Percentiles rank a stretch among this genome's conserved stretches.
phyloP scores from a whole-genome alignment of 2,329 filamentous ascomycete species.

The Fusarium sp. region DNA sequence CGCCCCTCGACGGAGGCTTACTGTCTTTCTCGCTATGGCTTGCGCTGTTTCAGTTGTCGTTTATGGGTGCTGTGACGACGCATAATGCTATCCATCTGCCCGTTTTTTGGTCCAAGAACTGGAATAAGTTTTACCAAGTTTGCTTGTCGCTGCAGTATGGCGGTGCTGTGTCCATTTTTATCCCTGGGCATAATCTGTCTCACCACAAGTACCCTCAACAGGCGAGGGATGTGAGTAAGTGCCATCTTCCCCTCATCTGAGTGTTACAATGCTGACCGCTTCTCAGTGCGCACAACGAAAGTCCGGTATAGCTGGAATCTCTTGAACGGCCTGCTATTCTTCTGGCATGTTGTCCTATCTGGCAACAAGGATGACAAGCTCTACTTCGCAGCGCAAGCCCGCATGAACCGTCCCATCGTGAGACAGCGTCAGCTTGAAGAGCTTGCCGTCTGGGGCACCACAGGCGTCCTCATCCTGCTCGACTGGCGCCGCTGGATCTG shows the following conservation, averaged over 20 bases:
- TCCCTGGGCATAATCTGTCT: constrained; percentile 21
- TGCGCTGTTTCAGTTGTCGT: constrained; percentile 20
- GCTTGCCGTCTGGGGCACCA: constrained; percentile 17
- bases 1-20: neutral
- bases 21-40: constrained; percentile 17
- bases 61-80: constrained; percentile 20
- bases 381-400: constrained; percentile 18
- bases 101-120: constrained; percentile 12
- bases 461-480: neutral
- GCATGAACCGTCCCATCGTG: constrained; percentile 17
- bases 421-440: constrained; percentile 15
- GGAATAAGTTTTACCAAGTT: constrained; percentile 28
- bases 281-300: constrained; percentile 21
- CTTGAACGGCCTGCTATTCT: constrained; percentile 12
- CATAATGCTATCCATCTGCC: constrained; percentile 23
- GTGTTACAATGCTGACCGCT: neutral
- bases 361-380: constrained; percentile 23
- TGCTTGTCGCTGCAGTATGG: constrained; percentile 27
- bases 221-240: constrained; percentile 24
- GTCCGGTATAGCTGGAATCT: constrained; percentile 29
- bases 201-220: constrained; percentile 31
- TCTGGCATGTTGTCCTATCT: constrained; percentile 16
- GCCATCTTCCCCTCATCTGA: fast-evolving
- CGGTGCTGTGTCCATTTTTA: constrained; percentile 16
- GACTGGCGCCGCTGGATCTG: constrained; percentile 28